These are phyloP conservation scores for Oidiodendron maius DNA, from an alignment of 495 filamentous ascomycete genomes.

Conservation along the genomic window DNA sequence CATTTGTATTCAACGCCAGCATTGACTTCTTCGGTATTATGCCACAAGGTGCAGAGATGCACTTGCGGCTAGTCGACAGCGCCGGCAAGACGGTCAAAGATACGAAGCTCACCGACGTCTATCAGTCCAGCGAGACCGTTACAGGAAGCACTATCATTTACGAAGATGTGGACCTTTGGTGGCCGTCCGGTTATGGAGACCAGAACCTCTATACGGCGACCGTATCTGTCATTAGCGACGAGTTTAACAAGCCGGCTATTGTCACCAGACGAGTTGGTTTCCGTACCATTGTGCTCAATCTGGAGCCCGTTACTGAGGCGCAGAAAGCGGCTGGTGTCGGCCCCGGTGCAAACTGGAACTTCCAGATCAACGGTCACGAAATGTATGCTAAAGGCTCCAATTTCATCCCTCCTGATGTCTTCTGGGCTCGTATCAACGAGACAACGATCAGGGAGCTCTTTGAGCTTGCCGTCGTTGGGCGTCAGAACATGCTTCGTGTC, in stretches of 20 bases:
- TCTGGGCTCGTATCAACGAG: constrained; percentile 48
- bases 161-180: constrained; percentile 55
- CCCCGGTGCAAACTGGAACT: constrained; percentile 66
- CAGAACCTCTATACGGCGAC: constrained; percentile 60
- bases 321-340: constrained; percentile 55
- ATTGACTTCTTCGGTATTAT: constrained; percentile 53
- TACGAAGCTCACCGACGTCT: too few relatives aligned
- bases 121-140: too few relatives aligned
- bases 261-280: constrained; percentile 57
- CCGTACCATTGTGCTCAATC: constrained; percentile 56
- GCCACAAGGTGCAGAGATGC: too few relatives aligned
- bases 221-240: constrained; percentile 30
- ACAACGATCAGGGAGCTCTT: constrained; percentile 61
- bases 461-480: constrained; percentile 54
- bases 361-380: constrained; percentile 65
- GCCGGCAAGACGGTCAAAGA: too few relatives aligned
- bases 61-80: too few relatives aligned
- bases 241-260: constrained; percentile 24
- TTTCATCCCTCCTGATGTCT: constrained; percentile 73
- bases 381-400: constrained; percentile 68
- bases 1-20: constrained; percentile 69
- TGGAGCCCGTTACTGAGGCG: constrained; percentile 49
- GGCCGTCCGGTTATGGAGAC: constrained; percentile 61
- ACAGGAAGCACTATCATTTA: too few relatives aligned
- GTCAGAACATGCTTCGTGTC: constrained; percentile 56